Evolutionary conservation across 257 asterid species (phyloP).

Genomic region (Haberlea rhodopensis): DNA sequence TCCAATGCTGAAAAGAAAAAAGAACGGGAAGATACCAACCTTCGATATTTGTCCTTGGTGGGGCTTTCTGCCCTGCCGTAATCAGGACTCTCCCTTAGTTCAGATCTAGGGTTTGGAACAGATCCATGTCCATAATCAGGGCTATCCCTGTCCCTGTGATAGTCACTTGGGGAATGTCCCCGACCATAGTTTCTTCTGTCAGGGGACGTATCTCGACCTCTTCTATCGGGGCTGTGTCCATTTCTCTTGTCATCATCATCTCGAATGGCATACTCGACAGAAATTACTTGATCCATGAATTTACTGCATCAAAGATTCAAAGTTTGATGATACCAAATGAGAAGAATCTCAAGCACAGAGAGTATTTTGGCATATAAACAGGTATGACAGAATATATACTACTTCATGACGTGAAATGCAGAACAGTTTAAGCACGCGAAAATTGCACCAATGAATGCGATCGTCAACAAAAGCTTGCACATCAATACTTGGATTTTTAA

Average conservation of each 20-base stretch:
- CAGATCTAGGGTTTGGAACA: constrained; percentile 58
- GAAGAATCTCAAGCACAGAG: neutral
- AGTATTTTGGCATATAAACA: neutral
- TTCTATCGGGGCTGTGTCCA: constrained; percentile 72
- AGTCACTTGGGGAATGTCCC: constrained; percentile 73
- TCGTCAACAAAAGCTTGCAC: neutral
- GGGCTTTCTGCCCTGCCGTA: constrained; percentile 65
- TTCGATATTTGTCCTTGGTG: constrained; percentile 48
- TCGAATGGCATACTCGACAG: constrained; percentile 79
- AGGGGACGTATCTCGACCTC: constrained; percentile 70
- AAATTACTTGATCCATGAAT: constrained; percentile 79
- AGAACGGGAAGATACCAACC: constrained; percentile 31
- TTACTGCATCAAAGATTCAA: constrained; percentile 47
- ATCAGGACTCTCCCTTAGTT: constrained; percentile 54
- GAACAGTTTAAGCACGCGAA: neutral
- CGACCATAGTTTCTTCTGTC: constrained; percentile 59
- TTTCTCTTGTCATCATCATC: constrained; percentile 78
- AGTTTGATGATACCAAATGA: constrained; percentile 11
- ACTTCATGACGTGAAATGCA: neutral
- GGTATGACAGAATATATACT: neutral
- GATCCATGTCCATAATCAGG: constrained; percentile 91
- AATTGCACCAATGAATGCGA: neutral
- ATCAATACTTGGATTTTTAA: neutral
- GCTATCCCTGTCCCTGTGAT: constrained; percentile 78
- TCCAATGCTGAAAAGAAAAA: neutral